Base-by-base conservation (phyloP, 805 yeast genomes). In the Ogataea methylovora region DNA sequence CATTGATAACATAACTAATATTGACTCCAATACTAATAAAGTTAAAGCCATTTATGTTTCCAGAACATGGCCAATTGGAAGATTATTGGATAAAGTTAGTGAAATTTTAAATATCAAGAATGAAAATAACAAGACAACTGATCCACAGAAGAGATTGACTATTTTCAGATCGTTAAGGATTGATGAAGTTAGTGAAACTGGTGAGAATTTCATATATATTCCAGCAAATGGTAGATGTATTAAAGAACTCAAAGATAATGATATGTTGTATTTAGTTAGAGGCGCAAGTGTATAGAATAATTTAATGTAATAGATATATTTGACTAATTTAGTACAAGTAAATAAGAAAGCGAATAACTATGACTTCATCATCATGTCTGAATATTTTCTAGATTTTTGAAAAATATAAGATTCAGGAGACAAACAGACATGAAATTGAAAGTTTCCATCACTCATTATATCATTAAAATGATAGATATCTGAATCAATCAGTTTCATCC, bases 41-140 rank as follows among this genome's bases (percentile, higher is more conserved):
- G 34, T 56, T 25, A 49, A 46, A 14, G 60, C 69, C 1, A 46
- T 74, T 14, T 78, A 48, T 49, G 66, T 76, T 11, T 72, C 73
- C 13, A 70, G 65, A 37, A 55, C 63, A 20, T 76, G 82, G 81
- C 72, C 77, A 0, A 67, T 75, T 22, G 84, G 84, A 1, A 54
- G 76, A 35, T 67, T 74, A 13, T 49, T 78, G 23, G 84, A 77
- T 49, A 61, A 65, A 17, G 62, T 71, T 6, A 68, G 80, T 8
- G 69, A 65, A 20, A 46, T 57, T 25, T 51, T 74, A 37, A 63
- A 59, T 35, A 65, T 78, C 11, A 54, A 54, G 33, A 77, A 77
- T 49, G 50, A 51, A 23, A 77, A 77, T 44, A 74, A 73, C 46
- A 46, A 50, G 22, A 69, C 68, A 4, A 58, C 48, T 24, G 69